Conservation (phyloP, 805 yeast genomes). For the Clavispora fructus region DNA sequence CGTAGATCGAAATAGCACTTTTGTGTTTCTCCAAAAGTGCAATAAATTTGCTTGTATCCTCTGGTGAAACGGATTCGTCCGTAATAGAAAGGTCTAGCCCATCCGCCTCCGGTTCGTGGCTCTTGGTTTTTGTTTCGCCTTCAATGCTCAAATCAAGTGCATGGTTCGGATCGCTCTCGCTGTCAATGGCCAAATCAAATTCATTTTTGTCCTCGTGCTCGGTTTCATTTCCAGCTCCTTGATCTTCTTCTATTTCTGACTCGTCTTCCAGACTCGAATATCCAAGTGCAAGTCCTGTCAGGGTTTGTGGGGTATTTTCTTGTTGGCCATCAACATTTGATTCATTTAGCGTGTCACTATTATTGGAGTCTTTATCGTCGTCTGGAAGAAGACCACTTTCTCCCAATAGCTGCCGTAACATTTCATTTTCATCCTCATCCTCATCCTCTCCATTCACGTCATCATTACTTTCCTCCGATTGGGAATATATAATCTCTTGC, state of each 20-base stretch:
- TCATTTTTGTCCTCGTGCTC: no score
- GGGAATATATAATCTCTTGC: no score
- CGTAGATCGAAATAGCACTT: constrained; percentile 24
- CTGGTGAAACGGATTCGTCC: constrained; percentile 1
- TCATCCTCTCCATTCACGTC: constrained; percentile 1
- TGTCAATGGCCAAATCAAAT: neutral
- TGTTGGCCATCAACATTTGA: neutral
- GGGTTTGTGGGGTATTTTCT: neutral
- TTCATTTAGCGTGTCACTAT: neutral
- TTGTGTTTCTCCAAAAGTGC: constrained; percentile 21
- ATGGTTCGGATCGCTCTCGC: no score
- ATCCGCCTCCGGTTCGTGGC: constrained; percentile 7
- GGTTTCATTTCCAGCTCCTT: neutral
- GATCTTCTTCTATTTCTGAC: neutral
- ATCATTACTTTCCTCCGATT: constrained; percentile 1
- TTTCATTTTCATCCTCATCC: constrained; percentile 2
- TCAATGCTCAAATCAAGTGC: constrained; percentile 7
- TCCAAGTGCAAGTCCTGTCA: neutral
- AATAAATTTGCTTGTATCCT: constrained; percentile 15
- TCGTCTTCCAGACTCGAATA: constrained; percentile 7
- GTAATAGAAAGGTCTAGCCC: neutral
- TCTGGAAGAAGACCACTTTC: constrained; percentile 16
- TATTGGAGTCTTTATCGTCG: neutral
- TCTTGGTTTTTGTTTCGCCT: neutral
- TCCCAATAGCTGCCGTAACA: constrained; percentile 12